These are phyloP conservation scores for Chlorencoelia australis DNA, from an alignment of 2,329 filamentous ascomycete species.

Conservation along the genomic window DNA sequence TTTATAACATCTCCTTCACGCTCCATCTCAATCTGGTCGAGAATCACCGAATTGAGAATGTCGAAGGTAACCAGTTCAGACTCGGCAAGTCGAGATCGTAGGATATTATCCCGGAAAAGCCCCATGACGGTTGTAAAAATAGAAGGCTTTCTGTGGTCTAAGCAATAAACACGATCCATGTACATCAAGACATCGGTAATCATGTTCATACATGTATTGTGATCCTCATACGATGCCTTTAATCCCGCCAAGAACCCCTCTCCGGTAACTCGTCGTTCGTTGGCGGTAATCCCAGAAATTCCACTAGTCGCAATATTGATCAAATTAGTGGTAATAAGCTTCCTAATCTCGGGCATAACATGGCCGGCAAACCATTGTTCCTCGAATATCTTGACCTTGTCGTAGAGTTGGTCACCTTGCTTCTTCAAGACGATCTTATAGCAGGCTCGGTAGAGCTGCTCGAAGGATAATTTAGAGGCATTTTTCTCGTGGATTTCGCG, in stretches of 20 bases:
- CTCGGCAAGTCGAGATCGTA: slow-evolving; percentile 46
- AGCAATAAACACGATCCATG: slow-evolving; percentile 77
- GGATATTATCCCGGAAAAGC: slow-evolving; percentile 77
- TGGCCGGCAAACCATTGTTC: slow-evolving; percentile 66
- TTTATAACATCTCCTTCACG: slow-evolving; percentile 84
- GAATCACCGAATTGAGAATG: slow-evolving; percentile 69
- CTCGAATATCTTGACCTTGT: slow-evolving; percentile 71
- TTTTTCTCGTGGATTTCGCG: slow-evolving; percentile 87
- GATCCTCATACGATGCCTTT: slow-evolving; percentile 74
- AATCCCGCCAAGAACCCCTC: slow-evolving; percentile 73
- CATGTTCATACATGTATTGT: slow-evolving; percentile 93
- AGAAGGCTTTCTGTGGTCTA: slow-evolving; percentile 61
- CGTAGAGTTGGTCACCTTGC: slow-evolving; percentile 73
- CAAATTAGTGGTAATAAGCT: slow-evolving; percentile 61
- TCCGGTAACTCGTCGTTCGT: slow-evolving; percentile 69
- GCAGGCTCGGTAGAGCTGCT: slow-evolving; percentile 85
- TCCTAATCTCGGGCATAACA: slow-evolving; percentile 61
- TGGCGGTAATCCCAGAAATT: slow-evolving; percentile 50
- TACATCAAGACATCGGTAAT: slow-evolving; percentile 95
- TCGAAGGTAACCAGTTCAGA: slow-evolving; percentile 49
- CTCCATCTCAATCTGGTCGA: slow-evolving; percentile 90
- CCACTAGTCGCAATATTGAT: slow-evolving; percentile 49
- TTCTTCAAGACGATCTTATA: slow-evolving; percentile 92
- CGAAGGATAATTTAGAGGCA: slow-evolving; percentile 82
- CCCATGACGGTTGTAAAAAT: slow-evolving; percentile 81